These are phyloP conservation scores for Penicillium paneum DNA, from an alignment of 2,329 filamentous ascomycete species.

Conservation along the genomic window DNA sequence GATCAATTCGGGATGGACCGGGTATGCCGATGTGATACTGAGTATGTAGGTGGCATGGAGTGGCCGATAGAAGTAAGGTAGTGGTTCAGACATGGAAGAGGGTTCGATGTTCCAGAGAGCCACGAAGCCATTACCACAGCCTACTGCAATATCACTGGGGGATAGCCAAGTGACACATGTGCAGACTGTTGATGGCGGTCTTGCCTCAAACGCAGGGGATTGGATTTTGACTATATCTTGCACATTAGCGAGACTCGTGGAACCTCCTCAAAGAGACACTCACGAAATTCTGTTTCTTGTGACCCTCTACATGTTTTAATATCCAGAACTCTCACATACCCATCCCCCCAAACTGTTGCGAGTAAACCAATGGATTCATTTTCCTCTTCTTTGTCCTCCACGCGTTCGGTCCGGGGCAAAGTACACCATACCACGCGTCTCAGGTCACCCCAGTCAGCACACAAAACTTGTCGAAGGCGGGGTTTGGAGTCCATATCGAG, in stretches of 20 bases:
- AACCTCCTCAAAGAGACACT: slow-evolving; percentile 5
- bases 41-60: slow-evolving; percentile 41
- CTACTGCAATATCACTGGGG: slow-evolving; percentile 52
- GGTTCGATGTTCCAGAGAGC: slow-evolving; percentile 51
- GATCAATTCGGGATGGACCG: slow-evolving; percentile 52
- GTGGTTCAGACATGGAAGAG: slow-evolving; percentile 16
- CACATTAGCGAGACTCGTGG: background rate
- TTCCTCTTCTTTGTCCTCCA: slow-evolving; percentile 29
- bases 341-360: slow-evolving; percentile 59
- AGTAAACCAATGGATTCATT: slow-evolving; percentile 50
- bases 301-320: slow-evolving; percentile 38
- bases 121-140: slow-evolving; percentile 56
- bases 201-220: slow-evolving; percentile 50
- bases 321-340: slow-evolving; percentile 54
- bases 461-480: slow-evolving; percentile 50
- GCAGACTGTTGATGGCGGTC: slow-evolving; percentile 52
- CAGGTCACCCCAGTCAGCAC: slow-evolving; percentile 56
- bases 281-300: slow-evolving; percentile 34
- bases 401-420: slow-evolving; percentile 34
- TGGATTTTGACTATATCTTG: slow-evolving; percentile 40
- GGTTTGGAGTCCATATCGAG: slow-evolving; percentile 48
- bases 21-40: slow-evolving; percentile 49
- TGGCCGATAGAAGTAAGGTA: slow-evolving; percentile 38
- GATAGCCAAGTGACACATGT: slow-evolving; percentile 59
- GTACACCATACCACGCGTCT: slow-evolving; percentile 58